Base-by-base conservation (phyloP, 1,139 yeast genomes). In the Yarrowia galli region DNA sequence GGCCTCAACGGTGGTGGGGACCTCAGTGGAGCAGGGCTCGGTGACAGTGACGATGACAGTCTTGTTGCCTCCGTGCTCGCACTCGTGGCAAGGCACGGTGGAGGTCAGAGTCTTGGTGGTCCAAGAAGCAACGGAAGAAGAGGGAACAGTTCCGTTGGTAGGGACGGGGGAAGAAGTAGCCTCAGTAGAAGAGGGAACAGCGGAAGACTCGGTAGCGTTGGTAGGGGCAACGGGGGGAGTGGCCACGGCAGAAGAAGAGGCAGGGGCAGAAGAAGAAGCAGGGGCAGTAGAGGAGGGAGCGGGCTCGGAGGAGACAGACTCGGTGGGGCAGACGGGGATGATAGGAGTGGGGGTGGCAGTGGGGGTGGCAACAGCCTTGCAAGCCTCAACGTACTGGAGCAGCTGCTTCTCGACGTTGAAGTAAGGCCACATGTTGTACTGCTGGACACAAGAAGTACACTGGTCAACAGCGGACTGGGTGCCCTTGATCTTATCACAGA, bases 1-100 rank as follows among this genome's bases (percentile, higher is more conserved):
- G 23, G 69, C 48, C 43, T 67, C 67, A 23, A 51, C 65, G 45
- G 68, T 38, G 64, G 69, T 49, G 58, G 71, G 68, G 36, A 54
- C 61, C 46, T 54, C 61, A 25, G 61, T 54, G 9, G 61, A 25
- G 61, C 61, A 54, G 46, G 61, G 61, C 61, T 54, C 61, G 36
- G 61, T 54, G 36, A 54, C 61, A 12, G 61, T 54, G 13, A 54
- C 61, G 36, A 54, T 54, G 36, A 54, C 61, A n/a, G 61, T 54
- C 61, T 54, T 54, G 61, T 54, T 53, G 20, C 60, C 61, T 3
- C 61, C 61, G 46, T 38, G 23, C 61, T 54, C 46, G 46, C 61
- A 54, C 61, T 54, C 61, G 61, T 54, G 61, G 61, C 61, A 54
- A 25, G 61, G 61, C 18, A 54, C 36, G 46, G 61, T 54, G n/a